These are phyloP conservation scores for Calonectria crousiana DNA, from an alignment of 2,329 filamentous ascomycete species.

Conservation along the genomic window DNA sequence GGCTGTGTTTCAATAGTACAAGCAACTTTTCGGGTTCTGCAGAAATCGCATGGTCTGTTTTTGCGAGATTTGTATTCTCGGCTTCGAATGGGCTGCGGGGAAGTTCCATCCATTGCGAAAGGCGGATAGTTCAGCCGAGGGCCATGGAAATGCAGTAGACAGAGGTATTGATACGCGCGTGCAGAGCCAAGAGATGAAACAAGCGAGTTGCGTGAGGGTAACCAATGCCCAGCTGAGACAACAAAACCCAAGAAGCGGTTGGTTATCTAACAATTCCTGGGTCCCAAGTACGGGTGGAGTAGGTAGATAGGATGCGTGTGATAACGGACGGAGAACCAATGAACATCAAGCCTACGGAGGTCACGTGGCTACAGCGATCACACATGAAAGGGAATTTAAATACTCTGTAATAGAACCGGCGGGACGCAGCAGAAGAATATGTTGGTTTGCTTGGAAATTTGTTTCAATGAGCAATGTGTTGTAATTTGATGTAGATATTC, in stretches of 20 bases:
- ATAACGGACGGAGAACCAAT: not conserved
- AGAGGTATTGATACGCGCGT: not conserved
- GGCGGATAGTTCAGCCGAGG: not conserved
- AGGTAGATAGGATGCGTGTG: not conserved
- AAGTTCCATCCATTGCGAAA: not conserved
- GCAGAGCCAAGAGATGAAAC: not conserved
- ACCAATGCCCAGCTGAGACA: not conserved
- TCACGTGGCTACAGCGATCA: not conserved
- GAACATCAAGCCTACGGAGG: not conserved
- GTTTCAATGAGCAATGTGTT: no score
- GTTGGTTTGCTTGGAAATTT: no score
- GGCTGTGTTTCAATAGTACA: not conserved
- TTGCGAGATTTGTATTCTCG: not conserved
- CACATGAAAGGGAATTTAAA: not conserved
- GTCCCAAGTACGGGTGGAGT: not conserved
- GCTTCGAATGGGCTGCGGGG: not conserved
- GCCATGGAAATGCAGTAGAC: not conserved
- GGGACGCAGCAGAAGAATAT: no score
- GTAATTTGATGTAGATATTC: no score
- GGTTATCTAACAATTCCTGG: not conserved
- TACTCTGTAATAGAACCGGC: not conserved
- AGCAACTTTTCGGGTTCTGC: not conserved
- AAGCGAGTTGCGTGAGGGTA: not conserved
- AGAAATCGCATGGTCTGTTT: not conserved
- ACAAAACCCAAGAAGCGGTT: not conserved